A percentile compares a stretch with the other conserved stretches of the same genome.
phyloP scores from a whole-genome alignment of 2,329 filamentous ascomycete species.

The Xylaria polymorpha region DNA sequence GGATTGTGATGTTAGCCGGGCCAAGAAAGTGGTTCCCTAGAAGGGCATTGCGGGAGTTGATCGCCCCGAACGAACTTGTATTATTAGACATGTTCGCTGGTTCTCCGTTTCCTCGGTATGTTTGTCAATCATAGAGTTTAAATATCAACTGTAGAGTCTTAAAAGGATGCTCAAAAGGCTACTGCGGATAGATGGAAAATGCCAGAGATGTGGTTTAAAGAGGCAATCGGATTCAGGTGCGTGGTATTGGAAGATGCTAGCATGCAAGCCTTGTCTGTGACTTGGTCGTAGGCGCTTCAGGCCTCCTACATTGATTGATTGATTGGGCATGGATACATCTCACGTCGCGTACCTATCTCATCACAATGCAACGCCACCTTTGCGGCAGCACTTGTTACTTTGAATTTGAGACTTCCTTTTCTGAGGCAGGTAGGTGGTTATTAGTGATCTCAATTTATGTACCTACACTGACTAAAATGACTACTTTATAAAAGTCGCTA shows the following conservation, averaged over 20 bases:
- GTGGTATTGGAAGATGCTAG: not conserved
- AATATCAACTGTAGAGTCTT: not conserved
- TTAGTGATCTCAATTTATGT: not conserved
- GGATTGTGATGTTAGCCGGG: not conserved
- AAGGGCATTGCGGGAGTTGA: not conserved
- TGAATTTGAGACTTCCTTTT: not conserved
- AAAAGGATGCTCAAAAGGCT: not conserved
- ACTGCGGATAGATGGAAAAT: not conserved
- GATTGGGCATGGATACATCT: too few relatives aligned
- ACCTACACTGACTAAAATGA: too few relatives aligned
- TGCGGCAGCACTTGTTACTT: not conserved
- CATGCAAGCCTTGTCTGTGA: not conserved
- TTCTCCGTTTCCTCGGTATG: not conserved
- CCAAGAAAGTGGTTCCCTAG: not conserved
- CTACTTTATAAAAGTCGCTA: too few relatives aligned
- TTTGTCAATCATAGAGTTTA: not conserved
- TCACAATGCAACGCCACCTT: not conserved
- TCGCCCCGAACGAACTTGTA: slow-evolving; percentile 1
- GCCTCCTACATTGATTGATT: too few relatives aligned
- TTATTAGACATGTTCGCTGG: not conserved
- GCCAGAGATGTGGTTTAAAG: not conserved
- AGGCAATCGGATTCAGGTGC: not conserved
- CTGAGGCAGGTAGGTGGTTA: not conserved
- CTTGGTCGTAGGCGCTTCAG: not conserved
- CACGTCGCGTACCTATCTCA: too few relatives aligned